These are phyloP conservation scores for Fusarium transvaalense DNA, from an alignment of 2,329 filamentous ascomycete species.

Conservation along the genomic window DNA sequence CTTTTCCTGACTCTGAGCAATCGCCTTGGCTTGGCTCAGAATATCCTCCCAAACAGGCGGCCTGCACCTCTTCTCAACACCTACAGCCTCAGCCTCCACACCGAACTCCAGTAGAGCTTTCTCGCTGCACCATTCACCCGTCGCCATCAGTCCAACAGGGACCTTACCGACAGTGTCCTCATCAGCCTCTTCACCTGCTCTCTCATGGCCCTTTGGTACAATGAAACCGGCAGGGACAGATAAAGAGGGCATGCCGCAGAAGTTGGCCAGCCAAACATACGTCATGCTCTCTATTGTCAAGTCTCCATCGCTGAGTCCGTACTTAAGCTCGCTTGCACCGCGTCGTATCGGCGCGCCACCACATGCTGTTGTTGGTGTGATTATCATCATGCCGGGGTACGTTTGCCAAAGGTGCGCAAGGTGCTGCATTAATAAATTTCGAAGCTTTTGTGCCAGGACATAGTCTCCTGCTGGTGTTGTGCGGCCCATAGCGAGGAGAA, in stretches of 20 bases:
- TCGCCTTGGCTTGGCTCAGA: not conserved
- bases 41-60: constrained; percentile 39
- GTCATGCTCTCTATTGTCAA: constrained; percentile 61
- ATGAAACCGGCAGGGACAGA: constrained; percentile 61
- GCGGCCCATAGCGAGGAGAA: constrained; percentile 74
- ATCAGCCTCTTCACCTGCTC: constrained; percentile 50
- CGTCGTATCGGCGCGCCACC: constrained; percentile 59
- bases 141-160: constrained; percentile 67
- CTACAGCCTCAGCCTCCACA: constrained; percentile 59
- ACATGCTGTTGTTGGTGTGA: constrained; percentile 74
- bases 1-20: constrained; percentile 2
- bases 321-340: constrained; percentile 51
- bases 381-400: constrained; percentile 76
- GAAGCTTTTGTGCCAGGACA: constrained; percentile 76
- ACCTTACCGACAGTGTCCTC: constrained; percentile 56
- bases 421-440: constrained; percentile 77
- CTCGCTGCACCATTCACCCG: constrained; percentile 67
- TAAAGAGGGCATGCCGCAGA: constrained; percentile 61
- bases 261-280: constrained; percentile 65
- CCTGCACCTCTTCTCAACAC: constrained; percentile 29
- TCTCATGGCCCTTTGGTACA: constrained; percentile 50
- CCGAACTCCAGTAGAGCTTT: constrained; percentile 62
- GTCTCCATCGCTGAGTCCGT: constrained; percentile 61
- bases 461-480: constrained; percentile 76
- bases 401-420: constrained; percentile 73